These are phyloP conservation scores for Paulownia fortunei DNA, from an alignment of 257 asterid species.

Conservation along the genomic window DNA sequence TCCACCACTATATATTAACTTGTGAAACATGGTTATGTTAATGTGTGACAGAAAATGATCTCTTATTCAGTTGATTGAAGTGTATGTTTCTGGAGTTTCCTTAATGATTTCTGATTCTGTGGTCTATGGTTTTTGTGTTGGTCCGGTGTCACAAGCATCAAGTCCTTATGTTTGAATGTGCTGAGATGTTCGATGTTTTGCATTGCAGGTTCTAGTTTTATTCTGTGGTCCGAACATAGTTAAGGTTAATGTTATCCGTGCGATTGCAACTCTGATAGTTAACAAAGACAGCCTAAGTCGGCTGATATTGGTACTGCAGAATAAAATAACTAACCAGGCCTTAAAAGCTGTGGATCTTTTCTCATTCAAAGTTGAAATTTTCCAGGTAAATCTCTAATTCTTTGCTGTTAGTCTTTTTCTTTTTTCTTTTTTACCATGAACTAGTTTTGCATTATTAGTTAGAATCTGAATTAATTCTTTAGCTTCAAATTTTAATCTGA, in stretches of 20 bases:
- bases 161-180: constrained; percentile 8
- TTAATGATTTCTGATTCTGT: background rate
- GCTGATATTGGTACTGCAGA: constrained; percentile 68
- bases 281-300: constrained; percentile 55
- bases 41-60: too few relatives aligned
- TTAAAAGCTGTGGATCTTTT: constrained; percentile 58
- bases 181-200: constrained; percentile 27
- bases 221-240: constrained; percentile 57
- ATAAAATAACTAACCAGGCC: constrained; percentile 73
- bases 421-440: background rate
- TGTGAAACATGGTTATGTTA: too few relatives aligned
- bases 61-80: constrained; percentile 12
- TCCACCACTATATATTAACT: background rate
- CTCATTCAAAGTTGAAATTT: constrained; percentile 72
- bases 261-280: constrained; percentile 43
- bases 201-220: constrained; percentile 64
- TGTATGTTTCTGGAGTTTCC: background rate
- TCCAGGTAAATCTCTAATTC: constrained; percentile 57
- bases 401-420: constrained; percentile 1
- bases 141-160: background rate
- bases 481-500: background rate
- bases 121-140: background rate
- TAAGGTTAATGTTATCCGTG: constrained; percentile 63
- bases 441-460: constrained; percentile 8
- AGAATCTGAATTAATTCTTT: background rate